Evolutionary conservation across 169 alveolate species (phyloP), one percentile per base, ranked within the genome.

Genomic region (Plasmodium sp.): DNA sequence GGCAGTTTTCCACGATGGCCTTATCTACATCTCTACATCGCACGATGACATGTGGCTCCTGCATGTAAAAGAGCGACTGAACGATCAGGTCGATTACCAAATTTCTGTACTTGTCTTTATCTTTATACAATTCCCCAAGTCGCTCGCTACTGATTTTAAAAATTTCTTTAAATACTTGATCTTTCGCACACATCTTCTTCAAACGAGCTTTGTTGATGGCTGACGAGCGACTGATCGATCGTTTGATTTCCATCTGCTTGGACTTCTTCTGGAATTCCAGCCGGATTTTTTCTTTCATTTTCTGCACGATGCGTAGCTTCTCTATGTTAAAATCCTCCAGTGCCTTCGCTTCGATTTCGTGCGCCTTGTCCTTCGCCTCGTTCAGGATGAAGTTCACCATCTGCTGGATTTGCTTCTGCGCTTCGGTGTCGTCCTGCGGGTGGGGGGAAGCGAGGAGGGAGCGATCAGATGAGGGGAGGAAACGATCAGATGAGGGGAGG

Each of bases 301-400:
- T 97, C 92, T 98, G 99, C 18, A 98, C 98, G 72, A 98, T 92
- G 85, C 97, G 97, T 95, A 98, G 94, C 93, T 98, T 98, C 74
- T 98, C 99, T 51, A 98, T 96, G 88, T 98, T 98, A 93, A 97
- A 98, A 84, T 98, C 99, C 94, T 98, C 99, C 80, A 97, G 74
- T 12, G 99, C 98, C 51, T 97, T 97, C 5, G 99, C 98, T 81
- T 98, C 99, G 34, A 98, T 98, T 93, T 98, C 99, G 88, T 97
- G 98, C 1, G 99, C 99, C 84, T 98, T 98, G 95, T 98, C 99
- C 91, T 97, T 97, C 31, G 99, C 99, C 88, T 98, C 99, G 93
- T 98, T 98, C 74, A 98, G 93, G 92, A 98, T 98, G 98, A 98
- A 98, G 96, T 96, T 97, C 31, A 98, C 98, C 99, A 98, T 98